Evolutionary conservation across 352 stramenopile genomes (phyloP), one percentile per base, ranked within the genome.

Genomic region (Globisporangium mamillatum): DNA sequence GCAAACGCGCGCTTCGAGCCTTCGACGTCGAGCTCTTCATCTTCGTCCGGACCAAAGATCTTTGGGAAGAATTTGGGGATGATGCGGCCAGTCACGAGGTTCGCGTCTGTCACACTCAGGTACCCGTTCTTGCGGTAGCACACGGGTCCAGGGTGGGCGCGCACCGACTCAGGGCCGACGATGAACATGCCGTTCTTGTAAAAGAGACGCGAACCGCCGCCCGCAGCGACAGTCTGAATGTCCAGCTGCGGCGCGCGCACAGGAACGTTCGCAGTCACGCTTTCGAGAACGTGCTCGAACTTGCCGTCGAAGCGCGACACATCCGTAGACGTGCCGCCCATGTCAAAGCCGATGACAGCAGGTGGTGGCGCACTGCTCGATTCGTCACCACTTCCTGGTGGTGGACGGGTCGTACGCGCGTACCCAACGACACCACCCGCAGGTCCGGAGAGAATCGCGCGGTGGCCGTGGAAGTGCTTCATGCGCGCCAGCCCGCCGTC

Each of bases 281-380:
- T 99, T 74, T 99, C 97, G 60, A 99, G 98, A 2, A 99, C 97
- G 72, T 99, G 97, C 69, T 99, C 97, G 62, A 98, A 98, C 52
- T 84, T 91, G 52, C 97, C 97, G 50, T 97, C 97, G 66, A 98
- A 99, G 32, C 97, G 90, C 1, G 94, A 98, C 1, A 99, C 97
- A 72, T 99, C 98, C 0, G 97, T 99, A 18, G 90, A 98, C 1
- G 98, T 99, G 2, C 98, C 98, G 38, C 98, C 98, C 98, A 99
- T 99, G 77, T 99, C 98, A 76, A 99, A 99, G 24, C 98, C 98
- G 70, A 99, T 99, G 25, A 93, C 85, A 0, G 84, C 81, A 20
- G 84, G 79, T 60, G 78, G 53, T 20, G 64, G n/a, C 16, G 69
- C 61, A 20, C 59, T 57, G 8, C 66, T 65, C 29, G 60, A 54